Percentiles rank a stretch among this genome's conserved stretches.
phyloP scores from a whole-genome alignment of 176 grass and related monocot genomes.

The Dactylis glomerata region DNA sequence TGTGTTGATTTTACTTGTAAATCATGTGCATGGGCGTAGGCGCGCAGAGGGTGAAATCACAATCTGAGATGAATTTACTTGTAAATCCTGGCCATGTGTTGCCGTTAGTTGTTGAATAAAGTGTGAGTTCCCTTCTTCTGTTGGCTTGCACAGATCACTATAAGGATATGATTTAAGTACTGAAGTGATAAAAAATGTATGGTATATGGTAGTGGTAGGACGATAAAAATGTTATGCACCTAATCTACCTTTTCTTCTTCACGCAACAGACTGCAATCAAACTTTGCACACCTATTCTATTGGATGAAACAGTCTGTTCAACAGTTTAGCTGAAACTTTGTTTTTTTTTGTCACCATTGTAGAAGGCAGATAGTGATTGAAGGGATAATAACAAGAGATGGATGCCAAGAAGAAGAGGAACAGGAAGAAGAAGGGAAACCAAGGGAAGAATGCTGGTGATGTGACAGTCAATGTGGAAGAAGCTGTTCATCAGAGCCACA shows the following conservation, averaged over 20 bases:
- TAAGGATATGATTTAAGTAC: neutral
- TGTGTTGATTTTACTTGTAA: neutral
- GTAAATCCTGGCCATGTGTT: neutral
- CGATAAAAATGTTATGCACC: neutral
- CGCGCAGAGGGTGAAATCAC: neutral
- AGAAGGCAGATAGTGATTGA: neutral
- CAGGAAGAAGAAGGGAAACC: conserved; percentile 90
- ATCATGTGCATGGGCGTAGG: neutral
- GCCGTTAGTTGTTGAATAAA: conserved; percentile 5
- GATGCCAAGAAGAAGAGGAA: conserved; percentile 92
- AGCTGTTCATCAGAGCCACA: conserved; percentile 8
- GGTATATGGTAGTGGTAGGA: neutral
- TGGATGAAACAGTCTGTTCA: neutral
- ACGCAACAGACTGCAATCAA: neutral
- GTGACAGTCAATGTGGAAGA: conserved; percentile 43
- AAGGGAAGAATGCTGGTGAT: conserved; percentile 57
- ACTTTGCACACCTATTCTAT: neutral
- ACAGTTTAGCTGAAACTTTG: conserved; percentile 7
- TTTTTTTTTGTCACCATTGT: neutral
- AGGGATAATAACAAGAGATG: conserved; percentile 38
- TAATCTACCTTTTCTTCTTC: neutral
- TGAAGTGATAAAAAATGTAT: neutral
- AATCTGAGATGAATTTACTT: neutral
- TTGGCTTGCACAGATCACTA: neutral
- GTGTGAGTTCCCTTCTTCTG: neutral